A percentile compares a stretch with the other conserved stretches of the same genome.
Conservation (phyloP, 2,329 filamentous ascomycete genomes). For the Colletotrichum brevisporum region DNA sequence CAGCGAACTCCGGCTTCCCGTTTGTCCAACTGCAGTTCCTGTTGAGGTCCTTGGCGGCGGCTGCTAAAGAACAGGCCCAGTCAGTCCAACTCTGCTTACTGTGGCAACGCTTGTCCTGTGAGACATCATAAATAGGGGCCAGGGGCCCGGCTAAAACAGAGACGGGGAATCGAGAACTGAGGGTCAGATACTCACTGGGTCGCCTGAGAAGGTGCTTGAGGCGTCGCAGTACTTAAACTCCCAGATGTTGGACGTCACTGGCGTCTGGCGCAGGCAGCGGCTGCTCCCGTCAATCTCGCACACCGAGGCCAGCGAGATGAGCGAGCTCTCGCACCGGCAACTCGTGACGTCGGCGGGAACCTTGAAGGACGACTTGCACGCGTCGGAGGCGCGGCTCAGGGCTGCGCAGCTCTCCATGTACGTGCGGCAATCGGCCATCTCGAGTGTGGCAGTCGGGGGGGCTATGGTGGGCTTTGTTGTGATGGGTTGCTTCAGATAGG, state of each 20-base stretch:
- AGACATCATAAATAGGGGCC: no score
- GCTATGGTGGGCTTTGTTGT: slow-evolving; percentile 10
- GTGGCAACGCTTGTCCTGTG: no score
- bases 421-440: neutral
- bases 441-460: slow-evolving; percentile 17
- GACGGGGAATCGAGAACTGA: neutral
- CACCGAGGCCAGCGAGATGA: slow-evolving; percentile 15
- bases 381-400: neutral
- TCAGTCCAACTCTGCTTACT: neutral
- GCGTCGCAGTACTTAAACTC: slow-evolving; percentile 15
- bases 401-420: slow-evolving; percentile 17
- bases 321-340: slow-evolving; percentile 13
- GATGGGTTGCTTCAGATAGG: neutral
- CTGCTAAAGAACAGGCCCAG: neutral
- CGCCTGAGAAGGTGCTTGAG: neutral
- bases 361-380: slow-evolving; percentile 4
- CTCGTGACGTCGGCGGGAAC: slow-evolving; percentile 10
- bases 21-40: neutral
- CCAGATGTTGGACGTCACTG: neutral
- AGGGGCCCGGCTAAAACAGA: neutral
- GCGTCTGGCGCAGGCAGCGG: neutral
- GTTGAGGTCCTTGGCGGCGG: neutral
- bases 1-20: neutral
- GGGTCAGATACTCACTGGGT: neutral
- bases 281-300: neutral